Percentiles rank a stretch among this genome's conserved stretches.
Conservation (phyloP, 495 filamentous ascomycete genomes). For the Zalerion maritima region DNA sequence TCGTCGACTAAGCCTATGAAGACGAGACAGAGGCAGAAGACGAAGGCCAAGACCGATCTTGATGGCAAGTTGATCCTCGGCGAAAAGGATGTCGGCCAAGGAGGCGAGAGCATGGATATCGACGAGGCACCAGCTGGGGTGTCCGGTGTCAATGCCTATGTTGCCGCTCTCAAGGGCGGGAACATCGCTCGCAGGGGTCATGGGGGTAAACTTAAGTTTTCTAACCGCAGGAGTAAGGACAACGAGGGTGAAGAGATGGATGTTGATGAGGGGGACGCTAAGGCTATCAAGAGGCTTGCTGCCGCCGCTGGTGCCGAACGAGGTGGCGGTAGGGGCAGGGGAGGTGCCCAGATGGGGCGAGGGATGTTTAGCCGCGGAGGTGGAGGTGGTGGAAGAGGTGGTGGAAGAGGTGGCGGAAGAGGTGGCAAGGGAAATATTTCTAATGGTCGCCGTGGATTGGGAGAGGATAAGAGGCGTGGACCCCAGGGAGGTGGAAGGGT, state of each 20-base stretch:
- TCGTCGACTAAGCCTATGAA: constrained; percentile 72
- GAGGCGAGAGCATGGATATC: constrained; percentile 42
- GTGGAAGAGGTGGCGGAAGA: constrained; percentile 16
- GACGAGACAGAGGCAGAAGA: constrained; percentile 37
- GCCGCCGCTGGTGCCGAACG: constrained; percentile 3
- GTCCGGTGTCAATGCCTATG: constrained; percentile 75
- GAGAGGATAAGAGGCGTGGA: constrained; percentile 29
- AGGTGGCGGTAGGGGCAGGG: constrained; percentile 9
- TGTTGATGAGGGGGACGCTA: constrained; percentile 44
- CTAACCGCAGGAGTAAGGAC: constrained; percentile 45
- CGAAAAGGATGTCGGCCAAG: constrained; percentile 28
- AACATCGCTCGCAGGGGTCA: constrained; percentile 71
- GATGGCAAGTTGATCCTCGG: constrained; percentile 86
- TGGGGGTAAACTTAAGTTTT: constrained; percentile 79
- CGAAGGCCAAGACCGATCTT: constrained; percentile 56
- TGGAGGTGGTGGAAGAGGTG: constrained; percentile 10
- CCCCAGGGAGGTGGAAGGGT: constrained; percentile 18
- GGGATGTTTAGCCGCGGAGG: constrained; percentile 13
- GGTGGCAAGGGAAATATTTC: constrained; percentile 29
- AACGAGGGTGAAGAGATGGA: constrained; percentile 54
- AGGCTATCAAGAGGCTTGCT: constrained; percentile 32
- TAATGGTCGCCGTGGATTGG: constrained; percentile 29
- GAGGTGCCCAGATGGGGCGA: constrained; percentile 6
- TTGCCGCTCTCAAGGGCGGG: constrained; percentile 73
- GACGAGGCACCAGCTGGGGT: constrained; percentile 38